Base-by-base conservation (phyloP, 2,329 filamentous ascomycete species). In the Penicillium sp. region DNA sequence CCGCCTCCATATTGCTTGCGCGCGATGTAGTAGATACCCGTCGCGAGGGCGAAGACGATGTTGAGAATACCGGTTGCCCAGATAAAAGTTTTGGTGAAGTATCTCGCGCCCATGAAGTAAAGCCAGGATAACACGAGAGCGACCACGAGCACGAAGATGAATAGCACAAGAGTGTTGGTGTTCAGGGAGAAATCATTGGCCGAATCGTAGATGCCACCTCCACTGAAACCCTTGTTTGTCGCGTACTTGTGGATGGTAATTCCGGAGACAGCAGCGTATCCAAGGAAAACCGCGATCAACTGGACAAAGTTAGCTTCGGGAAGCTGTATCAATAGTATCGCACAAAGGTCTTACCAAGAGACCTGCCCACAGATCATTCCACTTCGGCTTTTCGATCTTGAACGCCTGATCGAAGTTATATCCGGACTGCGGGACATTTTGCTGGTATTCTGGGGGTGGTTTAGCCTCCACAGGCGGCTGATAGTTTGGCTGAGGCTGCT, bases 31-130 rank as follows among this genome's bases (percentile, higher is more conserved):
- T 92, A 95, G 48, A 93, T 86, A 9, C 90, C 91, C 0, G 91
- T 96, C 1, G 83, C 92, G n/a, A 97, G 78, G 0, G 90, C 90
- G 64, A 91, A 88, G 50, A 88, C 77, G 65, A 96, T 88, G 72
- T 97, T 95, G 53, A 96, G 79, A 48, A 96, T 93, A 11, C 90
- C 91, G 0, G 92, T 95, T 38, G 92, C 83, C 90, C 91, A 97
- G 69, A 97, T 95, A 63, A 96, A 92, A 67, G 90, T 84, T 75
- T 94, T 95, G 3, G 92, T 92, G 61, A 93, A 93, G 44, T 83
- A 76, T 51, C 91, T 85, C 6, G 90, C 89, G 2, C 87, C 72
- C 73, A 85, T 84, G 64, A 97, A 85, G 70, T 97, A 97, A 21
- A 76, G 79, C 67, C 85, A 89, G 34, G 89, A 92, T 40, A 96